Evolutionary conservation across 225 moss, liverwort and hornwort species (phyloP), one percentile per base, ranked within the genome.

Genomic region (Bryum argenteum): DNA sequence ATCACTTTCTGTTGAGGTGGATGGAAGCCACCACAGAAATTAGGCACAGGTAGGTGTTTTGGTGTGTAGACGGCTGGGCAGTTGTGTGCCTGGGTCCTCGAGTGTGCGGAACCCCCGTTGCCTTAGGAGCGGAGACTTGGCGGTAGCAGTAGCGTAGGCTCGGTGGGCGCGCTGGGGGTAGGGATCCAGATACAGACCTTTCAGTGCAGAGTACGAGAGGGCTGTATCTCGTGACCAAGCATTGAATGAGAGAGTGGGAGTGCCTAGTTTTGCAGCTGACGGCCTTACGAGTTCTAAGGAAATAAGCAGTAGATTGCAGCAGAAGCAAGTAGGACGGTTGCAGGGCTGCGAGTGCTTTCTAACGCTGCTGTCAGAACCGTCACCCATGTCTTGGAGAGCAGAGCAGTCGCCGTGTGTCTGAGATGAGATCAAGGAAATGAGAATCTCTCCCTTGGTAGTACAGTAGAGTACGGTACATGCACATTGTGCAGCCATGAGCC

Each of bases 1-100:
- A 72, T 90, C 88, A 84, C 80, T 84, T 66, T 88, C 85, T 70
- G 80, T 80, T 71, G 92, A 88, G 70, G 59, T 83, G 90, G 86
- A 90, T 55, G 78, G 74, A 58, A 90, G 83, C 66, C 81, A 87
- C 66, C 81, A 87, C 2, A 70, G 73, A 67, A 80, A 80, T 79
- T 91, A 79, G 89, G 44, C 74, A n/a, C 77, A 87, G 88, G 83
- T 80, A 47, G 47, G 47, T 47, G 5, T 33, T n/a, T 33, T 78
- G 83, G 82, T 82, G 79, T 75, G 80, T 66, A 77, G 85, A 73
- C 18, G 72, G 63, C 65, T 51, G 76, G 66, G 72, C 72, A 79
- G 51, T 33, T n/a, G 33, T 71, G 43, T 58, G 65, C 75, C 75
- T 70, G 67, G 67, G 62, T 73, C 44, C 71, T 33, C 33, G 33